Percentiles rank a stretch among this genome's conserved stretches.
phyloP scores from a whole-genome alignment of 108 stramenopile genomes.

The Schizochytrium sp. region DNA sequence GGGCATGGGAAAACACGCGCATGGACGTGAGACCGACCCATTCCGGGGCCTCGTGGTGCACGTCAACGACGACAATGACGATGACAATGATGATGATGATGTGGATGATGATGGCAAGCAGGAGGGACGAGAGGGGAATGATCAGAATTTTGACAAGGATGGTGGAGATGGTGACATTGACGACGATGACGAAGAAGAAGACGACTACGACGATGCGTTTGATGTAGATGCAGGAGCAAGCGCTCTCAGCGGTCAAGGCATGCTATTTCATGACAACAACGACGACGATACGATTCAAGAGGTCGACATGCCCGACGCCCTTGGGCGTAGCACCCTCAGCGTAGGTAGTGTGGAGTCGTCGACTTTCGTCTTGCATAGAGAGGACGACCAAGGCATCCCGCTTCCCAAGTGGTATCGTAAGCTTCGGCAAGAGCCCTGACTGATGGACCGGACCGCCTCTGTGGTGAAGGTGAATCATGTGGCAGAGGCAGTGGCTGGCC shows the following conservation, averaged over 20 bases:
- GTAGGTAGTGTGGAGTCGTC: neutral
- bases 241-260: too few relatives aligned
- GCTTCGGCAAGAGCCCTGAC: neutral
- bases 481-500: too few relatives aligned
- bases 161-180: neutral
- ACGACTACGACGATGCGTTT: neutral
- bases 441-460: too few relatives aligned
- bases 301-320: neutral
- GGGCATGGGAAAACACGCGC: too few relatives aligned
- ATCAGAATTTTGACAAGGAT: neutral
- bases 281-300: neutral
- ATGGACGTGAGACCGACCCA: too few relatives aligned
- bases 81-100: too few relatives aligned
- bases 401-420: slow-evolving; percentile 7
- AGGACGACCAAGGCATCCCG: neutral
- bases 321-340: neutral
- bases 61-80: too few relatives aligned
- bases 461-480: too few relatives aligned
- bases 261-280: neutral
- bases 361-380: neutral
- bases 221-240: too few relatives aligned
- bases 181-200: neutral
- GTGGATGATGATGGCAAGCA: too few relatives aligned
- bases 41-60: too few relatives aligned
- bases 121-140: too few relatives aligned